Evolutionary conservation across 176 grass and related monocot genomes (phyloP), one percentile per base, ranked within the genome.

Genomic region (Zoysia pacifica): DNA sequence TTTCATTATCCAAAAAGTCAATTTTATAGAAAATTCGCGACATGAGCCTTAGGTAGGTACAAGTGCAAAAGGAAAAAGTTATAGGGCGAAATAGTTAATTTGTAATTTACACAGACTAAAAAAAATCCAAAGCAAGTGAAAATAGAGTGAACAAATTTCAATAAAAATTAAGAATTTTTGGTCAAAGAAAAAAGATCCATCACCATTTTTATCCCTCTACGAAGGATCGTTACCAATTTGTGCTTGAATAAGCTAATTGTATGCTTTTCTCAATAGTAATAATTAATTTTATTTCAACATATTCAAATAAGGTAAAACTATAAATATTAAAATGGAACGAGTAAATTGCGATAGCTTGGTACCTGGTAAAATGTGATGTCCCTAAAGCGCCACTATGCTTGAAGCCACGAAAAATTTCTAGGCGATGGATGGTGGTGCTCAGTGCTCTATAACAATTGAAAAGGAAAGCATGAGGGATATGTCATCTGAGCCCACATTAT

Each of bases 361-460:
- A 2, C 16, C 37, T 2, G 2, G 15, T 12, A 42, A 73, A 55
- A 74, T 55, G 4, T 12, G 14, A 54, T 5, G 51, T 54, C 7
- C 38, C 16, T 58, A 42, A 20, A 58, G 16, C 39, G 41, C 10
- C 15, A 74, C 6, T 5, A 44, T 42, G 14, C 63, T 66, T 2
- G 63, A 66, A 64, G 13, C 16, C 12, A 42, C 63, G 42, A 42
- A 15, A 66, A 41, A 28, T 28, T 41, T 42, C 4, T 41, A 42
- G 38, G 13, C 63, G 42, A 66, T 12, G 2, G 13, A 18, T 42
- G 15, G 13, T 66, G 63, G 38, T 42, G 13, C 39, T 74, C 5
- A 18, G 72, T 59, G 72, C 72, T 74, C 16, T 8, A 6, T 43
- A 73, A 53, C 5, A 9, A 58, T 74, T 74, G 53, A 74, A 19